Conservation (phyloP, 257 asterid genomes). For the Prunella vulgaris region DNA sequence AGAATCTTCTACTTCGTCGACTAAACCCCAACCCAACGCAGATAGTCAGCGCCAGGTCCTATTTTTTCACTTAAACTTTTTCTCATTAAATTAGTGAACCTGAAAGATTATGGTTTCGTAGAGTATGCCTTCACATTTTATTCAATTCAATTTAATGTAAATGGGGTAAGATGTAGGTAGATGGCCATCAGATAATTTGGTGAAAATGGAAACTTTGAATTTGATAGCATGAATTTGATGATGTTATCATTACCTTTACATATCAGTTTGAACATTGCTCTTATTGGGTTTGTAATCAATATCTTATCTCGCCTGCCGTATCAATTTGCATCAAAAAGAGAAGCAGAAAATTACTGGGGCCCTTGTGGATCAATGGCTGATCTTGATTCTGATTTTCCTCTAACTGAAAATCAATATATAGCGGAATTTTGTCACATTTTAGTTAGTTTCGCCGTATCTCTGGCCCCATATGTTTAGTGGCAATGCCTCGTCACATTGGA, state of each 20-base stretch:
- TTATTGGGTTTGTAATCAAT: not conserved
- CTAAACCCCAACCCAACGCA: slow-evolving; percentile 33
- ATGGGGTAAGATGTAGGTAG: not conserved
- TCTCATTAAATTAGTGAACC: not conserved
- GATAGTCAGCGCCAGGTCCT: slow-evolving; percentile 45
- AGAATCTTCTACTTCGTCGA: slow-evolving; percentile 40
- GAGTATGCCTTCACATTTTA: not conserved
- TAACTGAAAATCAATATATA: not conserved
- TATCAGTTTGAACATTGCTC: not conserved
- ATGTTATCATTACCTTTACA: not conserved
- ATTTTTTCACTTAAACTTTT: not conserved
- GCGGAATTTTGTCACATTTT: no score
- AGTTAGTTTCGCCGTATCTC: no score
- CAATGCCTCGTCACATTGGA: no score
- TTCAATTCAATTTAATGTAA: not conserved
- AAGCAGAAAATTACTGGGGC: not conserved
- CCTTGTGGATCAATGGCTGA: not conserved
- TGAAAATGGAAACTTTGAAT: not conserved
- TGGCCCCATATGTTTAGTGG: no score
- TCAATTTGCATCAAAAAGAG: not conserved
- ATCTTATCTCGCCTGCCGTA: not conserved
- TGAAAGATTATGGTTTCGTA: not conserved
- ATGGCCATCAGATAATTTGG: not conserved
- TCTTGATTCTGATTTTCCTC: not conserved
- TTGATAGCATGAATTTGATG: slow-evolving; percentile 15